phyloP scores from a whole-genome alignment of 495 filamentous ascomycete species.

The Lindgomyces ingoldianus region DNA sequence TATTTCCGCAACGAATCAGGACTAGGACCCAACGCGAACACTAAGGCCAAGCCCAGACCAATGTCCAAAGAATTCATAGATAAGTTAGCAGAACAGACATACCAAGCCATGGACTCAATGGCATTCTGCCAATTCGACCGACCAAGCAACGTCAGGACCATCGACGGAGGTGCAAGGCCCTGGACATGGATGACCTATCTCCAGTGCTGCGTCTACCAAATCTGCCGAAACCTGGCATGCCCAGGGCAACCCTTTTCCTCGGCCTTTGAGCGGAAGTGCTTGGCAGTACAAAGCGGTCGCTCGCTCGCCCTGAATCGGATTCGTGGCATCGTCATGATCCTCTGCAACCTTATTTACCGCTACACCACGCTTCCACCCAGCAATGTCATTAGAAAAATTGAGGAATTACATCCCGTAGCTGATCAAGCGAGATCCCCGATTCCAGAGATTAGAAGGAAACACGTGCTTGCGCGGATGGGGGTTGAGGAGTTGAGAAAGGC shows the following conservation, averaged over 20 bases:
- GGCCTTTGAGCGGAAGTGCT: not conserved
- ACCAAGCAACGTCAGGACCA: not conserved
- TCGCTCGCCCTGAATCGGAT: not conserved
- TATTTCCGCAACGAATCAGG: not conserved
- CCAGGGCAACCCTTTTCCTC: not conserved
- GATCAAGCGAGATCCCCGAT: not conserved
- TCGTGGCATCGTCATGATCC: not conserved
- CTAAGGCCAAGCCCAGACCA: not conserved
- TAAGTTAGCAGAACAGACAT: not conserved
- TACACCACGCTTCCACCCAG: not conserved
- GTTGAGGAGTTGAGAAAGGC: not conserved
- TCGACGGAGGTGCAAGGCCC: not conserved
- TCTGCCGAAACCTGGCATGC: not conserved
- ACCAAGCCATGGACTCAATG: constrained; percentile 1
- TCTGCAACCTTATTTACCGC: not conserved
- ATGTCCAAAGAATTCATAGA: not conserved
- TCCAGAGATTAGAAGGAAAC: not conserved
- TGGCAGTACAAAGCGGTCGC: not conserved
- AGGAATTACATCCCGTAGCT: not conserved
- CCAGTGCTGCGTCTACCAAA: constrained; percentile 1
- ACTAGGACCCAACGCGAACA: not conserved
- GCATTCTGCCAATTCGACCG: not conserved
- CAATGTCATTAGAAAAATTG: not conserved
- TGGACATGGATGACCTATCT: not conserved
- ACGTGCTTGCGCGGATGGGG: not conserved